These are phyloP conservation scores for Phycomyces nitens DNA, from an alignment of 192 early-diverging fungal genomes.

Conservation along the genomic window DNA sequence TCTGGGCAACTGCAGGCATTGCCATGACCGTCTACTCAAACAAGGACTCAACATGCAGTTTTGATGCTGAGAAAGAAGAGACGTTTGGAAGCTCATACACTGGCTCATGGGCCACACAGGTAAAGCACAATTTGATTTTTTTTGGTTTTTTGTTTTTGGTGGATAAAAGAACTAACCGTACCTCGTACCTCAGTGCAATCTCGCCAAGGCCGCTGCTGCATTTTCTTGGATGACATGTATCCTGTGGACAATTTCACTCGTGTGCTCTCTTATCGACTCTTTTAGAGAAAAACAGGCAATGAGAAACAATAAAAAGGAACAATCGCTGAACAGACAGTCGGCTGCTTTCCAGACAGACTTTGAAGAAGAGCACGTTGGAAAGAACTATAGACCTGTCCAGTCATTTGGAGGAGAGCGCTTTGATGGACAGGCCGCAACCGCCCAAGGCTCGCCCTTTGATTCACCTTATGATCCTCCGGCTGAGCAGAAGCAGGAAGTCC, in stretches of 20 bases:
- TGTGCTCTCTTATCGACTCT: neutral
- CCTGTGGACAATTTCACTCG: constrained; percentile 21
- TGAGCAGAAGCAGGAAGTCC: neutral
- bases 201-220: constrained; percentile 18
- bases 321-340: neutral
- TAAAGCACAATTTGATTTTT: constrained; percentile 9
- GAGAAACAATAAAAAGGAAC: neutral
- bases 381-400: neutral
- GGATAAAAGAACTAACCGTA: too few relatives aligned
- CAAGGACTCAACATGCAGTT: constrained; percentile 8
- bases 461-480: neutral
- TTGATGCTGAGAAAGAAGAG: constrained; percentile 13
- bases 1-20: constrained; percentile 32
- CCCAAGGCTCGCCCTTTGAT: neutral
- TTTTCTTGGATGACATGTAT: constrained; percentile 34
- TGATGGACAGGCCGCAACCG: neutral
- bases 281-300: neutral
- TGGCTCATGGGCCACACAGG: constrained; percentile 27
- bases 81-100: constrained; percentile 12
- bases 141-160: constrained; percentile 3
- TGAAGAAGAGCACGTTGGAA: neutral
- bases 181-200: too few relatives aligned
- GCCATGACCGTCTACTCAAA: constrained; percentile 30
- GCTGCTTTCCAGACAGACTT: neutral
- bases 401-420: neutral